Evolutionary conservation across 2,329 filamentous ascomycete genomes (phyloP).

Genomic region (Phaeosphaeria sp.): DNA sequence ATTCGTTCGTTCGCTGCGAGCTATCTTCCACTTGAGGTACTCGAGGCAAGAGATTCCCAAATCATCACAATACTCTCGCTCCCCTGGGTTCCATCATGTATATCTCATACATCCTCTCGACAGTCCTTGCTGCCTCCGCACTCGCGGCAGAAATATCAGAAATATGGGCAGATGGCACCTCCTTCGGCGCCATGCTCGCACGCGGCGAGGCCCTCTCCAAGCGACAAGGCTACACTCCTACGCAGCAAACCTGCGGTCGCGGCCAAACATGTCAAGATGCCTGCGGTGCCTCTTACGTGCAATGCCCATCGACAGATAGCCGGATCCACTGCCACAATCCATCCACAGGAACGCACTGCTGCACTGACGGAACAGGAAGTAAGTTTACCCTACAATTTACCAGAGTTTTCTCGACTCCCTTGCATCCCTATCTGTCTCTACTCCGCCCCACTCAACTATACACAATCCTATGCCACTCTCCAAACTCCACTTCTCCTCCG

Average conservation of each 20-base stretch:
- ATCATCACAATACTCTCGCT: neutral
- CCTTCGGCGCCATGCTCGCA: constrained; percentile 51
- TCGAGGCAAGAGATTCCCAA: neutral
- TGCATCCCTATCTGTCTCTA: neutral
- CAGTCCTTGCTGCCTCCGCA: constrained; percentile 23
- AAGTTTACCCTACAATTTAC: constrained; percentile 43
- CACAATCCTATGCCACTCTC: no score
- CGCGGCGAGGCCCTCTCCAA: constrained; percentile 31
- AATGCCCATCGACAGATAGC: constrained; percentile 55
- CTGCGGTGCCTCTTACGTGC: constrained; percentile 59
- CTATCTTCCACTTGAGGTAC: neutral
- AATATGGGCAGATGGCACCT: constrained; percentile 45
- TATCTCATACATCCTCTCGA: constrained; percentile 29
- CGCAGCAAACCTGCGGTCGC: constrained; percentile 51
- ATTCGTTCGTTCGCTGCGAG: neutral
- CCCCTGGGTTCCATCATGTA: constrained; percentile 33
- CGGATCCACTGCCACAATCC: constrained; percentile 65
- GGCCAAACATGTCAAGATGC: constrained; percentile 63
- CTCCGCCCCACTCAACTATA: neutral
- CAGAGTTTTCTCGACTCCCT: neutral
- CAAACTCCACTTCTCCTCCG: no score
- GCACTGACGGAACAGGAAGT: constrained; percentile 64
- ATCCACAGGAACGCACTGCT: constrained; percentile 61
- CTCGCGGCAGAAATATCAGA: constrained; percentile 22
- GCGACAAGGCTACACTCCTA: constrained; percentile 52